A percentile compares a stretch with the other conserved stretches of the same genome.
These are phyloP conservation scores for Cryptococcus sp. DNA, from an alignment of 1,284 basidiomycete species.

Conservation along the genomic window DNA sequence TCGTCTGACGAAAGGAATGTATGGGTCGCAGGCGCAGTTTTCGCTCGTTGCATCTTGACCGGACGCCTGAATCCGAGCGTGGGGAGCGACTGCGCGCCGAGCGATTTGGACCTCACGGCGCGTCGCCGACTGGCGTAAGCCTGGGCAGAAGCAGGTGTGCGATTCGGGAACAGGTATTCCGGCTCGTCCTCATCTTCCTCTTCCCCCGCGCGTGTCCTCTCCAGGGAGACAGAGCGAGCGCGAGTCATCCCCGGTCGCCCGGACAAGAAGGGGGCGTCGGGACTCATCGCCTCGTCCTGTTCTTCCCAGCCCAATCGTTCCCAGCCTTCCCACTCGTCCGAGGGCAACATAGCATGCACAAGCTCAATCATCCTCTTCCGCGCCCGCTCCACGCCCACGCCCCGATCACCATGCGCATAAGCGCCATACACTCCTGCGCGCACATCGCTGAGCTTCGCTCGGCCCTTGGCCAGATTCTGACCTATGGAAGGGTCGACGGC, in stretches of 20 bases:
- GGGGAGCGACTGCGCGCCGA: slow-evolving; percentile 20
- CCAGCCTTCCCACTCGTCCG: slow-evolving; percentile 54
- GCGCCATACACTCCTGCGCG: background rate
- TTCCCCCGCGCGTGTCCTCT: slow-evolving; percentile 6
- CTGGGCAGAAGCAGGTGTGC: slow-evolving; percentile 50
- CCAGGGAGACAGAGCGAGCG: slow-evolving; percentile 11
- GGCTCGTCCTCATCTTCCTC: slow-evolving; percentile 46
- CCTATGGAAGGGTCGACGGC: slow-evolving; percentile 35
- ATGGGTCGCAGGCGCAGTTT: slow-evolving; percentile 17
- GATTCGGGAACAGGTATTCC: slow-evolving; percentile 56
- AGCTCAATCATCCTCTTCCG: slow-evolving; percentile 43
- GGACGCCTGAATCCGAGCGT: background rate
- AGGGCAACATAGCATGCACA: slow-evolving; percentile 46
- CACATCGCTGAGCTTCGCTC: background rate
- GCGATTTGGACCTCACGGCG: slow-evolving; percentile 41
- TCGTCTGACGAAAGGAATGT: background rate
- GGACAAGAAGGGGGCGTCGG: slow-evolving; percentile 24
- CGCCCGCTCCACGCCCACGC: slow-evolving; percentile 33
- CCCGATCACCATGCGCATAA: too few species aligned
- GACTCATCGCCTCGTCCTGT: slow-evolving; percentile 30
- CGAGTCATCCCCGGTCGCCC: slow-evolving; percentile 13
- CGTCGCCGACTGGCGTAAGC: slow-evolving; percentile 32
- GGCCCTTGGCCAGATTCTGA: slow-evolving; percentile 1
- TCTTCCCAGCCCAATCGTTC: slow-evolving; percentile 53
- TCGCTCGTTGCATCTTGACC: slow-evolving; percentile 12